Evolutionary conservation across 2,329 filamentous ascomycete genomes (phyloP), one percentile per base, ranked within the genome.

Genomic region (Penicillium capsulatum): DNA sequence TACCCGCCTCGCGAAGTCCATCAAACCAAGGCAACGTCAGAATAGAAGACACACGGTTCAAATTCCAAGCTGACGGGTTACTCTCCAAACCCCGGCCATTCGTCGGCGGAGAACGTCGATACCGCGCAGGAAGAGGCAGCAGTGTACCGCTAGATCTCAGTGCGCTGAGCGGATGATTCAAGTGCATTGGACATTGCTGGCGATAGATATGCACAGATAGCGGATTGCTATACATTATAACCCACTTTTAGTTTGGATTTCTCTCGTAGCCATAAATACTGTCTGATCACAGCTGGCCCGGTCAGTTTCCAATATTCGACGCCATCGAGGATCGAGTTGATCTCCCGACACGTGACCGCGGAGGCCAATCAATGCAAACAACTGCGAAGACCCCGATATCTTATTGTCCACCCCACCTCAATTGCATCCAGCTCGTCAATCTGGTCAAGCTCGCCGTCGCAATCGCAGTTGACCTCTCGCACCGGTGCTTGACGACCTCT

Each of bases 41-140:
- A 8, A 80, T 95, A 34, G 78, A 88, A 47, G 92, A 97, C 63
- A 65, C 74, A 38, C 76, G 91, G 51, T 98, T 89, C 81, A 84
- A 83, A 49, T 98, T 96, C 60, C 84, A 91, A 54, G 79, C 83
- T 32, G 91, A 96, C 55, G 77, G 75, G 24, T 75, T 86, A 53
- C 74, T 97, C 32, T 91, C 92, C 0, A 91, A 89, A 54, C 91
- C 91, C 15, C 76, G 91, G 56, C 81, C 85, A 2, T 96, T 94
- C 59, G 68, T 74, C 1, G 84, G 84, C n/a, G 80, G 79, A 3
- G 69, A 76, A 14, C 89, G 84, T 62, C 81, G 80, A 61, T 98
- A 97, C 66, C 76, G 91, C 47, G 92, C 92, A 24, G 92, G 92
- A 7, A 79, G 91, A 60, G 91, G 89, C 20, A 96, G 89, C 68